Evolutionary conservation across 768 basidiomycete genomes (phyloP), one percentile per base, ranked within the genome.

Genomic region (Rhizopogon salebrosus): DNA sequence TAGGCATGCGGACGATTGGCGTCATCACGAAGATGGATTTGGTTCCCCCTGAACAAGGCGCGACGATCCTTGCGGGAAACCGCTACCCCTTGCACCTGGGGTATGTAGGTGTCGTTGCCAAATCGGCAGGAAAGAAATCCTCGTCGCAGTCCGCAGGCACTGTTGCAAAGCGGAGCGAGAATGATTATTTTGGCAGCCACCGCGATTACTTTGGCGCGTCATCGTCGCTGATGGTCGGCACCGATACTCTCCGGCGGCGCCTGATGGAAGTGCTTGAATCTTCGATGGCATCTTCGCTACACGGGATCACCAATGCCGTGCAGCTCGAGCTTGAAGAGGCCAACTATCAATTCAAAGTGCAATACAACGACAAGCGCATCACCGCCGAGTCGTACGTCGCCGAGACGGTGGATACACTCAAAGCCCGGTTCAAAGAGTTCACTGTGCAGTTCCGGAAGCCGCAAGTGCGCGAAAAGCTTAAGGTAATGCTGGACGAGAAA

Each of bases 1-100:
- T 99, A 14, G 97, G 97, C 14, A 74, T 95, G 51, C 84, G 97
- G 23, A 99, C 97, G 1, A 94, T 99, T 59, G 97, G 97, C 26
- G 97, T 99, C 14, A 80, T 99, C 39, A 99, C 97, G 20, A 99
- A 99, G 78, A 98, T 99, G 97, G 97, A 99, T 66, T 76, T 99
- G 31, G 93, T 99, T 16, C 77, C 85, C 37, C 82, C 95, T 3
- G 87, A 90, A 50, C 79, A 86, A 54, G 97, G 95, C 10, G 89
- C 85, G 0, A 57, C 66, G 31, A 92, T 98, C 54, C 74, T 99
- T 11, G 73, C 83, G 14, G 94, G 94, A 0, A 94, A 95, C 64
- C 78, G 93, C 48, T 99, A 99, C 63, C 97, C 97, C n/a, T 77
- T 99, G 9, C 93, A 97, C 60, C 80, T 99, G 0, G 97, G 97